A percentile compares a stretch with the other conserved stretches of the same genome.
phyloP scores from a whole-genome alignment of 2,329 filamentous ascomycete genomes.

The Botrytis elliptica region DNA sequence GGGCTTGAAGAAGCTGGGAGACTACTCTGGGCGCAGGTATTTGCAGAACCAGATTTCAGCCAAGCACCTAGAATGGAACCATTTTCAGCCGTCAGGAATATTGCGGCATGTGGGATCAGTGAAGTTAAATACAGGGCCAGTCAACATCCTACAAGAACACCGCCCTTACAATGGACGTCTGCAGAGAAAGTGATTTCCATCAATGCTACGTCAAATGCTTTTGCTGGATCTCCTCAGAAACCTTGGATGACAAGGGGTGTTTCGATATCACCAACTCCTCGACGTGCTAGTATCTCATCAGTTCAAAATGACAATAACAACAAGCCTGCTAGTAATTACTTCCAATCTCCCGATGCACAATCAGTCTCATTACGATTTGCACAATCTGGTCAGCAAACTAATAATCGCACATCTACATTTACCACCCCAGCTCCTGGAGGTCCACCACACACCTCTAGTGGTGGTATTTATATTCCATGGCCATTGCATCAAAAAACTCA shows the following conservation, averaged over 20 bases:
- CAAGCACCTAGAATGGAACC: background rate
- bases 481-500: background rate
- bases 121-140: background rate
- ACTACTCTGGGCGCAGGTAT: constrained; percentile 22
- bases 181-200: background rate
- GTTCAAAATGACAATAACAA: background rate
- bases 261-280: constrained; percentile 1
- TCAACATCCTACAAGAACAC: background rate
- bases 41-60: background rate
- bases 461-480: background rate
- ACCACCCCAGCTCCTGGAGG: background rate
- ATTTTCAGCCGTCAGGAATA: background rate
- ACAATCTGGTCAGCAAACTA: background rate
- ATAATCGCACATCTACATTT: background rate
- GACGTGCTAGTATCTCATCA: background rate
- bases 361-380: background rate
- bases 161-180: background rate
- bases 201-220: background rate
- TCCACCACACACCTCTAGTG: too few relatives aligned
- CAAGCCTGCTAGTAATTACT: background rate
- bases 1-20: constrained; percentile 24
- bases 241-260: background rate
- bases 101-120: background rate
- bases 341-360: background rate
- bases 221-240: constrained; percentile 2